Conservation (phyloP, 1,284 basidiomycete genomes). For the Pyrrhoderma lamaoense region DNA sequence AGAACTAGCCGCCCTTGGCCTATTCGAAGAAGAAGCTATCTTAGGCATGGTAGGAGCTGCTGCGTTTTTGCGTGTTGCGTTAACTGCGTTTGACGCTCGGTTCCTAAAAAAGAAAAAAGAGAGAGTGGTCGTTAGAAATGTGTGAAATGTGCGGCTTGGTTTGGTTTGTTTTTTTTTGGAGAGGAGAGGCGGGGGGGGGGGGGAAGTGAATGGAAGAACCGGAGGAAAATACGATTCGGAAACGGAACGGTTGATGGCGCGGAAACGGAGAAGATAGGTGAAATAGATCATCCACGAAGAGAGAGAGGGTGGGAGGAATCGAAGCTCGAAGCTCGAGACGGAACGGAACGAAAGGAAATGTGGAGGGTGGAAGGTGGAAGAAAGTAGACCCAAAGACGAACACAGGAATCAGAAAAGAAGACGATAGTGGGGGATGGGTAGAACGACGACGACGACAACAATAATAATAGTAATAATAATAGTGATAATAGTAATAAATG, state of each 20-base stretch:
- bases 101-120: conserved; percentile 46
- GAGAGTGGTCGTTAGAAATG: too few species aligned
- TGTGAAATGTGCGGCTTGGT: background rate
- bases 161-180: conserved; percentile 15
- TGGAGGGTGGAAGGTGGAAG: background rate
- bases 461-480: too few species aligned
- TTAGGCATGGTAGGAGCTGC: conserved; percentile 49
- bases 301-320: too few species aligned
- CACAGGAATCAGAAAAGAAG: background rate
- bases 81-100: conserved; percentile 65
- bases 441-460: too few species aligned
- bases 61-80: conserved; percentile 50
- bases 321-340: too few species aligned
- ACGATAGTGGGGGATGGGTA: too few species aligned
- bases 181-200: too few species aligned
- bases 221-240: too few species aligned
- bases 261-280: too few species aligned
- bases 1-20: conserved; percentile 58
- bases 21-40: conserved; percentile 57
- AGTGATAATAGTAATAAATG: conserved; percentile 12
- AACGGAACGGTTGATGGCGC: too few species aligned
- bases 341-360: too few species aligned
- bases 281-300: too few species aligned
- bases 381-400: conserved; percentile 3
- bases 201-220: background rate